A percentile compares a stretch with the other conserved stretches of the same genome.
Evolutionary conservation across 305 asterid genomes (phyloP).

Genomic region (Solanum hybrid): DNA sequence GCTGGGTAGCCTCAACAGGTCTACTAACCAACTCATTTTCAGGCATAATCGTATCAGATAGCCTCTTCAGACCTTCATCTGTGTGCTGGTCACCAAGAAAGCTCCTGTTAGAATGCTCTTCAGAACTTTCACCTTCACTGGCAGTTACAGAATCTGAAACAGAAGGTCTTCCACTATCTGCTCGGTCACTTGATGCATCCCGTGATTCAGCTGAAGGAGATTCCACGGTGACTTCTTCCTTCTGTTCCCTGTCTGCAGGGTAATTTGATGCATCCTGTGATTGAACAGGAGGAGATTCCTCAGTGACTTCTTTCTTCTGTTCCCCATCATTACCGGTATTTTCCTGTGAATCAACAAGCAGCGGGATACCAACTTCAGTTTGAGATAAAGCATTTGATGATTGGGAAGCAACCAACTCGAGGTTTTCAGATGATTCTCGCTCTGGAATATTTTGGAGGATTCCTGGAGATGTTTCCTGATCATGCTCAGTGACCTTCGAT

Average conservation of each 20-base stretch:
- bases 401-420: conserved; percentile 29
- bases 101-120: conserved; percentile 28
- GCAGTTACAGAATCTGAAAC: conserved; percentile 32
- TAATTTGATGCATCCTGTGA: conserved; percentile 27
- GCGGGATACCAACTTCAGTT: conserved; percentile 19
- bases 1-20: conserved; percentile 28
- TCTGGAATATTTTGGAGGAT: conserved; percentile 22
- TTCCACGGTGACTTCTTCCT: conserved; percentile 25
- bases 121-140: conserved; percentile 26
- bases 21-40: conserved; percentile 25
- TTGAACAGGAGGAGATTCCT: conserved; percentile 27
- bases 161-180: conserved; percentile 30
- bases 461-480: conserved; percentile 27
- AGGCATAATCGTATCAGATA: conserved; percentile 21
- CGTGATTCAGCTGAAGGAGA: conserved; percentile 30
- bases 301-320: conserved; percentile 20
- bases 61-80: conserved; percentile 25
- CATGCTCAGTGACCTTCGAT: conserved; percentile 31
- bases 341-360: conserved; percentile 19
- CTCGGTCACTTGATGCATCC: conserved; percentile 22
- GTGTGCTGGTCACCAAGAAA: conserved; percentile 18
- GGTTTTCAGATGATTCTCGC: conserved; percentile 28
- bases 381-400: conserved; percentile 26
- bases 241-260: conserved; percentile 16
- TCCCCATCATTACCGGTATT: conserved; percentile 24